Evolutionary conservation across 257 asterid genomes (phyloP).

Genomic region (Parsonsia alboflavescens): DNA sequence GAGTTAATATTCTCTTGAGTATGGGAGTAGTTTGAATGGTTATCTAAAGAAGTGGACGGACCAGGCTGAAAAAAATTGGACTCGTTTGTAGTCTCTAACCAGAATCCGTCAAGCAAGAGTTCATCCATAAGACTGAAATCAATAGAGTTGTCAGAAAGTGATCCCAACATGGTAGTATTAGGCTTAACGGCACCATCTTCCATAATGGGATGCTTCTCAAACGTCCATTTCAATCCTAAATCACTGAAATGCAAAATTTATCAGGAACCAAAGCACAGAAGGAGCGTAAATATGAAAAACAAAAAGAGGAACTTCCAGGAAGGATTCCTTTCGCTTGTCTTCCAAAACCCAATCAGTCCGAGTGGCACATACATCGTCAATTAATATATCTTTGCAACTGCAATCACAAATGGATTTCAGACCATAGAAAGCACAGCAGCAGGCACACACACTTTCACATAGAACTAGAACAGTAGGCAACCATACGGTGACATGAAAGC

Average conservation of each 20-base stretch:
- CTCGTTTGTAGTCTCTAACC: constrained; percentile 60
- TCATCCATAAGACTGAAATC: constrained; percentile 58
- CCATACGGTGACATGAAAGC: neutral
- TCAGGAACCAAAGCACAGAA: constrained; percentile 39
- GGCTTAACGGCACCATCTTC: constrained; percentile 52
- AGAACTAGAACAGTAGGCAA: neutral
- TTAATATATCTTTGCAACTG: constrained; percentile 34
- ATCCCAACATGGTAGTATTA: constrained; percentile 26
- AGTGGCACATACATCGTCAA: constrained; percentile 37
- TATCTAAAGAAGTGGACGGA: constrained; percentile 28
- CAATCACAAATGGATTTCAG: constrained; percentile 41
- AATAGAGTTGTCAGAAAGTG: constrained; percentile 31
- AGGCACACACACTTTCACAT: neutral
- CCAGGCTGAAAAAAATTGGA: constrained; percentile 54
- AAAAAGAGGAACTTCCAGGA: constrained; percentile 46
- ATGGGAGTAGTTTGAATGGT: constrained; percentile 27
- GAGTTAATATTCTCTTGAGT: constrained; percentile 22
- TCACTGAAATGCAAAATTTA: constrained; percentile 6
- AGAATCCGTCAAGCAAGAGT: constrained; percentile 68
- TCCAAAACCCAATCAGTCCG: constrained; percentile 42
- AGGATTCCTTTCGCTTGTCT: constrained; percentile 39
- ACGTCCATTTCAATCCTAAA: constrained; percentile 20
- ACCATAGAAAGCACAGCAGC: constrained; percentile 9
- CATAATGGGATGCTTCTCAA: constrained; percentile 39
- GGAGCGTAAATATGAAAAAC: constrained; percentile 41